Evolutionary conservation across 129 eudicot species (phyloP).

Genomic region (Artemisia annua): DNA sequence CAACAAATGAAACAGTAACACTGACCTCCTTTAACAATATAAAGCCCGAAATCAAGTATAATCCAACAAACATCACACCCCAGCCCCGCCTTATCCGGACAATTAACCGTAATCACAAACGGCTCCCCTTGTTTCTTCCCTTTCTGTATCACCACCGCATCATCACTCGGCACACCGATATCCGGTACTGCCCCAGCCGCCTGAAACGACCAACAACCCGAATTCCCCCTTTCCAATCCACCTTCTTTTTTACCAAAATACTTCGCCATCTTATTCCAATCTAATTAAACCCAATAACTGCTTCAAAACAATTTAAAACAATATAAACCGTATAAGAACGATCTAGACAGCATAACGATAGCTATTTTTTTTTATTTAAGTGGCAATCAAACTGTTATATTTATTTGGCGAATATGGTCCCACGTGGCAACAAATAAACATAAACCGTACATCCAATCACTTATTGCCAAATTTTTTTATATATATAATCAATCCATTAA

Average conservation of each 20-base stretch:
- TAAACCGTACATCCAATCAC: conserved; percentile 11
- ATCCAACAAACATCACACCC: conserved; percentile 73
- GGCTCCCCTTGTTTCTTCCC: conserved; percentile 77
- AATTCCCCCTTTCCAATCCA: conserved; percentile 18
- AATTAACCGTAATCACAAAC: conserved; percentile 70
- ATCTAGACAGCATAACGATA: too few relatives aligned
- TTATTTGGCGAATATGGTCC: conserved; percentile 22
- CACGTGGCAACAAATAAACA: conserved; percentile 16
- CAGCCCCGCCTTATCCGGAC: conserved; percentile 77
- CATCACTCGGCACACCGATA: conserved; percentile 57
- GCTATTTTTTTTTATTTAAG: not conserved
- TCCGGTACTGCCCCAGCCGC: conserved; percentile 37
- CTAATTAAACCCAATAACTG: not conserved
- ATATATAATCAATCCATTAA: too few relatives aligned
- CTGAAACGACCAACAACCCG: conserved; percentile 38
- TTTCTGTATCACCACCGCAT: conserved; percentile 67
- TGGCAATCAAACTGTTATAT: not conserved
- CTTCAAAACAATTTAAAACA: too few relatives aligned
- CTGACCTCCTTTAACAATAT: conserved; percentile 67
- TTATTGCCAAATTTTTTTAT: not conserved
- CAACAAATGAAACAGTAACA: not conserved
- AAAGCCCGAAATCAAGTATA: conserved; percentile 83
- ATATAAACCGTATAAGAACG: too few relatives aligned
- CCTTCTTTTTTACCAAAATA: conserved; percentile 11
- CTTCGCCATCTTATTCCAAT: conserved; percentile 36